These are phyloP conservation scores for Abortiporus biennis DNA, from an alignment of 1,284 basidiomycete species.

Conservation along the genomic window DNA sequence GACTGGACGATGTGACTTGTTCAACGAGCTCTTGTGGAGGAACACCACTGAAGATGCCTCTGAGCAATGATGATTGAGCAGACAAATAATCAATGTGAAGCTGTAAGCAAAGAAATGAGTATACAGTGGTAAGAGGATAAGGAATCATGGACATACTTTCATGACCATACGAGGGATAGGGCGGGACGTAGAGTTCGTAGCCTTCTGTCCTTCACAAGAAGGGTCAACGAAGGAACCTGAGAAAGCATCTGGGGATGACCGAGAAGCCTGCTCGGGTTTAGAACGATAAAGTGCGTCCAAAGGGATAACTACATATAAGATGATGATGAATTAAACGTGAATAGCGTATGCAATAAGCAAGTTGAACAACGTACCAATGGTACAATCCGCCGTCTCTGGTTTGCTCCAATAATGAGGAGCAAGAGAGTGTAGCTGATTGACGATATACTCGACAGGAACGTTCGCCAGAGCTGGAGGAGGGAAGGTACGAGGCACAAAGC, in stretches of 20 bases:
- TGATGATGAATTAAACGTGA: conserved; percentile 6
- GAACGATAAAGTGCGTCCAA: conserved; percentile 14
- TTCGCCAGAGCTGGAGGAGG: conserved; percentile 56
- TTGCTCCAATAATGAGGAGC: conserved; percentile 66
- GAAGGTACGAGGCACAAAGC: conserved; percentile 49
- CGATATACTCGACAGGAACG: conserved; percentile 64
- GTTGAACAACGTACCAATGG: conserved; percentile 46
- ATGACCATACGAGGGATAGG: conserved; percentile 50
- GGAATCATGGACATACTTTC: too few species aligned
- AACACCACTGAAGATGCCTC: conserved; percentile 59
- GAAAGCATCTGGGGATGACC: conserved; percentile 8
- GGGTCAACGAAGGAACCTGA: conserved; percentile 13
- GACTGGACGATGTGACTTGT: conserved; percentile 20
- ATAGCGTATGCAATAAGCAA: too few species aligned
- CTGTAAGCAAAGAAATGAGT: conserved; percentile 30
- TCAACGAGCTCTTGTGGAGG: conserved; percentile 51
- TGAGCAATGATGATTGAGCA: conserved; percentile 65
- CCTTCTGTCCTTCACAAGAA: conserved; percentile 23
- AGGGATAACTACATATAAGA: conserved; percentile 24
- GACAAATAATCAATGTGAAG: conserved; percentile 69
- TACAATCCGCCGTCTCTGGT: conserved; percentile 67
- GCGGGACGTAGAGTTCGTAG: conserved; percentile 48
- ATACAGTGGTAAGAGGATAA: conserved; percentile 5
- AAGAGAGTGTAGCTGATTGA: conserved; percentile 59
- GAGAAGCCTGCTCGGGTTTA: conserved; percentile 14